phyloP scores from a whole-genome alignment of 2,329 filamentous ascomycete species.

The Colletotrichum cuscutae region DNA sequence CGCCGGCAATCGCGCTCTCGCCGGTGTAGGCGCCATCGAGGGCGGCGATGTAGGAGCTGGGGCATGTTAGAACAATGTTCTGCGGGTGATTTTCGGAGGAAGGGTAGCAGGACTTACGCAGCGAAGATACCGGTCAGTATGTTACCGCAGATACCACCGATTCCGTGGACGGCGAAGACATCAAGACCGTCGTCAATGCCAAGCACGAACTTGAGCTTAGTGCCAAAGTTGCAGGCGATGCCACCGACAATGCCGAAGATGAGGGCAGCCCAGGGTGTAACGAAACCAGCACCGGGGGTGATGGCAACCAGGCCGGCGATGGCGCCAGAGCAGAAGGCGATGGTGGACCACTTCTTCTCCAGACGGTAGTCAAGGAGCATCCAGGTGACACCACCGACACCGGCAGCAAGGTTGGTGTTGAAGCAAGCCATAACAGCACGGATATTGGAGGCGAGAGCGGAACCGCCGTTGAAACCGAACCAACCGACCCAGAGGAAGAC shows the following conservation, averaged over 20 bases:
- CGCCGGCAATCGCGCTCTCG: constrained; percentile 59
- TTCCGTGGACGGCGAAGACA: constrained; percentile 89
- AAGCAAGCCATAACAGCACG: constrained; percentile 90
- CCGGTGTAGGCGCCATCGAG: constrained; percentile 71
- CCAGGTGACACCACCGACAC: constrained; percentile 85
- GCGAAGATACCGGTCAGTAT: constrained; percentile 82
- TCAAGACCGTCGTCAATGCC: constrained; percentile 89
- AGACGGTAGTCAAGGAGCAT: constrained; percentile 87
- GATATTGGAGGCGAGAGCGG: constrained; percentile 83
- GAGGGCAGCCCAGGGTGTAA: constrained; percentile 72
- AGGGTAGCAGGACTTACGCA: constrained; percentile 58
- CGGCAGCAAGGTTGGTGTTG: constrained; percentile 88
- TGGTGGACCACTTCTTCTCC: constrained; percentile 93
- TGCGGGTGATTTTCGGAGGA: constrained; percentile 11
- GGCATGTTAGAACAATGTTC: not conserved
- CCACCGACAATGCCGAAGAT: constrained; percentile 69
- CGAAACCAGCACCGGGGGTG: constrained; percentile 87
- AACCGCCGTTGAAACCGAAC: constrained; percentile 96
- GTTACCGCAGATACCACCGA: constrained; percentile 86
- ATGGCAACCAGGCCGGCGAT: constrained; percentile 91
- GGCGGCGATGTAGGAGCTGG: constrained; percentile 74
- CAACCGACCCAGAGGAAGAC: constrained; percentile 91
- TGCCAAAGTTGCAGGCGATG: constrained; percentile 83
- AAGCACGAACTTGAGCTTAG: constrained; percentile 81
- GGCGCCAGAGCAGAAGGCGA: constrained; percentile 91